Conservation (phyloP, 768 basidiomycete genomes). For the Leccinum pellstonianum region DNA sequence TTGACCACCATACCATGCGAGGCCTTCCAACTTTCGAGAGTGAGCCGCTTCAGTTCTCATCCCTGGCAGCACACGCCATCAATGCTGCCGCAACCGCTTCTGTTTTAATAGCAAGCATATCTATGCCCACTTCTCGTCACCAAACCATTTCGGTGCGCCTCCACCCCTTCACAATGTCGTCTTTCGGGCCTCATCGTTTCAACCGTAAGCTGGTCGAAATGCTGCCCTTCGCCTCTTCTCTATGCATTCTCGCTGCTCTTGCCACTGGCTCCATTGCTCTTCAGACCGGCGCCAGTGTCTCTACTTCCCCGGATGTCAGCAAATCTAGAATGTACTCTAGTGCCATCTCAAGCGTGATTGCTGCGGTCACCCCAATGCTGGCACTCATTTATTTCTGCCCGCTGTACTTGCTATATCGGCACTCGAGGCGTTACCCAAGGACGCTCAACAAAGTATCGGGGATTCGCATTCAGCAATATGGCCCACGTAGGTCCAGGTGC, state of each 20-base stretch:
- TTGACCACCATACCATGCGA: slow-evolving; percentile 32
- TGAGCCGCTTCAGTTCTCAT: slow-evolving; percentile 27
- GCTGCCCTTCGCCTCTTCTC: slow-evolving; percentile 35
- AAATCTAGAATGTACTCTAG: slow-evolving; percentile 35
- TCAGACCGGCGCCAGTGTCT: slow-evolving; percentile 16
- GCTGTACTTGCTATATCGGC: slow-evolving; percentile 49
- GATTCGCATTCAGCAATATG: slow-evolving; percentile 46
- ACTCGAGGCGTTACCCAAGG: slow-evolving; percentile 44
- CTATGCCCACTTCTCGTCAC: slow-evolving; percentile 26
- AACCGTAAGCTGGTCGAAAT: slow-evolving; percentile 37
- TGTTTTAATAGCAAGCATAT: slow-evolving; percentile 30
- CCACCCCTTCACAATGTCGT: slow-evolving; percentile 14
- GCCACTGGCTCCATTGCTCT: slow-evolving; percentile 33
- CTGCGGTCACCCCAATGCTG: slow-evolving; percentile 35
- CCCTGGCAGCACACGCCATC: slow-evolving; percentile 29
- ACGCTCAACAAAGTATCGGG: slow-evolving; percentile 52
- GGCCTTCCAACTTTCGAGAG: slow-evolving; percentile 31
- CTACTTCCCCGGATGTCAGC: slow-evolving; percentile 22
- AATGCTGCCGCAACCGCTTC: slow-evolving; percentile 34
- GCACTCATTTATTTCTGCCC: slow-evolving; percentile 49
- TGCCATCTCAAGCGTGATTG: slow-evolving; percentile 36
- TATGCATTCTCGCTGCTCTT: slow-evolving; percentile 36
- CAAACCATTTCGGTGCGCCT: slow-evolving; percentile 32
- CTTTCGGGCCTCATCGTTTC: slow-evolving; percentile 9
- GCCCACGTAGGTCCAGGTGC: slow-evolving; percentile 43